phyloP scores from a whole-genome alignment of 768 basidiomycete species.

The Hericium rajendrae region DNA sequence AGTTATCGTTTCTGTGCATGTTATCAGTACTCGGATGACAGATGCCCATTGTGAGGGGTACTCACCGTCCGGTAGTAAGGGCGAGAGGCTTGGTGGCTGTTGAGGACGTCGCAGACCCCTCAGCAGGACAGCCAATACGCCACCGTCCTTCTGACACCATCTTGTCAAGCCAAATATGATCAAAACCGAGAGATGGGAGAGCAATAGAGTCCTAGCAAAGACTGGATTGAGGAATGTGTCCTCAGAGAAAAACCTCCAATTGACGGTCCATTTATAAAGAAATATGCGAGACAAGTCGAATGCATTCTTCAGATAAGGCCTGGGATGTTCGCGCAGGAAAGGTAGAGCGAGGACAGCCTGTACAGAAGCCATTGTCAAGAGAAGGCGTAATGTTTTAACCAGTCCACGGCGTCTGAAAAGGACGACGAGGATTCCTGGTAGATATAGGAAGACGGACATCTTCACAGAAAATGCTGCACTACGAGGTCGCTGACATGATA shows the following conservation, averaged over 20 bases:
- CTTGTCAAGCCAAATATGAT: slow-evolving; percentile 55
- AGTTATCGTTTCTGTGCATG: slow-evolving; percentile 58
- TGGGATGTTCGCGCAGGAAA: slow-evolving; percentile 53
- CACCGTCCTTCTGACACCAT: slow-evolving; percentile 76
- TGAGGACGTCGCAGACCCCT: slow-evolving; percentile 44
- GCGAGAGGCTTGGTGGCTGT: slow-evolving; percentile 34
- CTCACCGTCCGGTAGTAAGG: slow-evolving; percentile 59
- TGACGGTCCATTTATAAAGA: slow-evolving; percentile 95
- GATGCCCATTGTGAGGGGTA: slow-evolving; percentile 4
- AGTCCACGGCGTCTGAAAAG: slow-evolving; percentile 68
- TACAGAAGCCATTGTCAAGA: slow-evolving; percentile 32
- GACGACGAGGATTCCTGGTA: slow-evolving; percentile 81
- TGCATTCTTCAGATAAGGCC: slow-evolving; percentile 62
- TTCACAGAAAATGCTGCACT: slow-evolving; percentile 86
- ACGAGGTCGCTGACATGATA: background rate
- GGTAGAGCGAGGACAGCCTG: slow-evolving; percentile 61
- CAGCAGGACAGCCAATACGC: slow-evolving; percentile 43
- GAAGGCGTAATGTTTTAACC: slow-evolving; percentile 37
- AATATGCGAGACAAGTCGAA: slow-evolving; percentile 88
- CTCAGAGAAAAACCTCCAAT: slow-evolving; percentile 86
- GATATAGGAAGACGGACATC: slow-evolving; percentile 87
- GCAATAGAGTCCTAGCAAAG: slow-evolving; percentile 55
- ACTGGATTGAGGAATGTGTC: slow-evolving; percentile 56
- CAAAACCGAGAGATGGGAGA: slow-evolving; percentile 54
- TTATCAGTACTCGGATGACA: slow-evolving; percentile 9